A percentile compares a stretch with the other conserved stretches of the same genome.
Evolutionary conservation across 2,329 filamentous ascomycete genomes (phyloP).

Genomic region (Scleromitrula shiraiana): DNA sequence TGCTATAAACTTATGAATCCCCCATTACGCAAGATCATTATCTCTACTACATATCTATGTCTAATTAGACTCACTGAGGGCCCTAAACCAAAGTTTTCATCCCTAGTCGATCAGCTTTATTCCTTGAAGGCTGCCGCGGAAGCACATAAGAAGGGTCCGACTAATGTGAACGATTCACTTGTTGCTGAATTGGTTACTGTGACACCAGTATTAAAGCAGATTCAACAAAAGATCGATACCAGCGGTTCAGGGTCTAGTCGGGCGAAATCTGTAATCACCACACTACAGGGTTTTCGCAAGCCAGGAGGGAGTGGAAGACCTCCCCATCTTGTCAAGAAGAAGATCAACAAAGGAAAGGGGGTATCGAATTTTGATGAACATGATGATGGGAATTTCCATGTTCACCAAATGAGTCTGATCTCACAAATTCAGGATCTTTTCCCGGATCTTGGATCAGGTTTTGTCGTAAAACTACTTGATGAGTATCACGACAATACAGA

Average conservation of each 20-base stretch:
- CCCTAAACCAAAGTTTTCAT: conserved; percentile 60
- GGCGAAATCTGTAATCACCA: conserved; percentile 51
- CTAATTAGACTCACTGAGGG: conserved; percentile 62
- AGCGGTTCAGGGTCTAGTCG: conserved; percentile 44
- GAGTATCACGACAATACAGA: conserved; percentile 73
- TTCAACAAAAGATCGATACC: conserved; percentile 46
- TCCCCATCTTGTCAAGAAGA: conserved; percentile 36
- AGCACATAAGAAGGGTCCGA: conserved; percentile 47
- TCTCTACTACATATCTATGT: conserved; percentile 68
- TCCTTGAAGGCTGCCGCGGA: conserved; percentile 66
- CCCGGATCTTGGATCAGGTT: conserved; percentile 75
- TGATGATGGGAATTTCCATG: conserved; percentile 37
- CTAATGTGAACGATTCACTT: conserved; percentile 60
- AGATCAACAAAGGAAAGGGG: conserved; percentile 10
- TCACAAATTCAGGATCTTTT: conserved; percentile 92
- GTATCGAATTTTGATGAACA: conserved; percentile 49
- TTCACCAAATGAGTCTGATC: conserved; percentile 77
- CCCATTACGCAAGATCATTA: conserved; percentile 56
- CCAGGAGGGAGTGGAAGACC: conserved; percentile 44
- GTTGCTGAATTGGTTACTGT: conserved; percentile 73
- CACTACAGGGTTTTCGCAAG: conserved; percentile 53
- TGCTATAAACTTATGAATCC: conserved; percentile 59
- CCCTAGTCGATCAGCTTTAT: conserved; percentile 78
- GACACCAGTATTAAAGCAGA: conserved; percentile 63
- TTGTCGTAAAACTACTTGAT: conserved; percentile 70